phyloP scores from a whole-genome alignment of 2,329 filamentous ascomycete genomes.

The Drechslerella dactyloides region DNA sequence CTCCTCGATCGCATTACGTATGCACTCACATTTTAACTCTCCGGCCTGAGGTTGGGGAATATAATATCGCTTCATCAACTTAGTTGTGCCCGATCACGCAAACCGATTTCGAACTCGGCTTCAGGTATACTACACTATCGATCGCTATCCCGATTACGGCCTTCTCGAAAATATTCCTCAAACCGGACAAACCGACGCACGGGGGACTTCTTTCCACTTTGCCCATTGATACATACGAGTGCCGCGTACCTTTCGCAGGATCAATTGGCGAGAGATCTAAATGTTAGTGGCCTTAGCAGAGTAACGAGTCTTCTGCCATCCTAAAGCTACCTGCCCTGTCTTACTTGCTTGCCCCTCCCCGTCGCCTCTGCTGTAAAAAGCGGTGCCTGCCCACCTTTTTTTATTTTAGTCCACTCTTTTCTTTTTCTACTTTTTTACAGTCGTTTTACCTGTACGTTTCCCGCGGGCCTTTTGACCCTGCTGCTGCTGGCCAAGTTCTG shows the following conservation, averaged over 20 bases:
- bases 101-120: not conserved
- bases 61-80: not conserved
- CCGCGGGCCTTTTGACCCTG: conserved; percentile 29
- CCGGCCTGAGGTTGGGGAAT: too few species aligned
- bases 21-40: too few species aligned
- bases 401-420: conserved; percentile 6
- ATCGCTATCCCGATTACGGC: conserved; percentile 11
- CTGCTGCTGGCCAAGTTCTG: not conserved
- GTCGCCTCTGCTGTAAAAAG: conserved; percentile 33
- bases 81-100: not conserved
- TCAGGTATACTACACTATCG: conserved; percentile 26
- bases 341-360: conserved; percentile 37
- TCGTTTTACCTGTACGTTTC: conserved; percentile 33
- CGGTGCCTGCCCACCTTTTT: conserved; percentile 42
- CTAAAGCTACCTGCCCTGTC: conserved; percentile 48
- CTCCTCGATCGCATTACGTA: too few species aligned
- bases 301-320: not conserved
- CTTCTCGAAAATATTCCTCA: conserved; percentile 25
- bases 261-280: too few species aligned
- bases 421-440: conserved; percentile 13
- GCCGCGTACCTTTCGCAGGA: conserved; percentile 27
- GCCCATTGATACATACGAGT: conserved; percentile 14
- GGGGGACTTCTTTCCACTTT: conserved; percentile 28
- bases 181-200: conserved; percentile 3
- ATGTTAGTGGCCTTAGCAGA: too few species aligned